phyloP scores from a whole-genome alignment of 2,329 filamentous ascomycete genomes.

The Coleophoma eucalyptorum region DNA sequence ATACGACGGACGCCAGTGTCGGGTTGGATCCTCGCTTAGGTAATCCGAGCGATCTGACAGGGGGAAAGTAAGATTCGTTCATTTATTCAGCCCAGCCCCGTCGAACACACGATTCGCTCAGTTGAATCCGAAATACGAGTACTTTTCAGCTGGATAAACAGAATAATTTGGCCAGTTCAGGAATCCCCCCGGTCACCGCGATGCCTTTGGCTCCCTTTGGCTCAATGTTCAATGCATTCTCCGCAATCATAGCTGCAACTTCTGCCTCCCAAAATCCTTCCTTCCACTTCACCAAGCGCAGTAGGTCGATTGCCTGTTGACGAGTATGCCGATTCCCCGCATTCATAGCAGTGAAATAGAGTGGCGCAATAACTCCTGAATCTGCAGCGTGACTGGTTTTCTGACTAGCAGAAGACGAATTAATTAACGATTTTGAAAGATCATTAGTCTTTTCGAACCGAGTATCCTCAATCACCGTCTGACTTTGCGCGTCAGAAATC shows the following conservation, averaged over 20 bases:
- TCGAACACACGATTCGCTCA: no score
- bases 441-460: conserved; percentile 4
- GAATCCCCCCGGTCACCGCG: not conserved
- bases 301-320: conserved; percentile 11
- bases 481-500: not conserved
- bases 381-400: conserved; percentile 5
- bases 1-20: no score
- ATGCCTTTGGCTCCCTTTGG: not conserved
- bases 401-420: not conserved
- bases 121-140: not conserved
- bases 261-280: conserved; percentile 14
- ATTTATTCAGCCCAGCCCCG: no score
- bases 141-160: not conserved
- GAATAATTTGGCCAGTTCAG: not conserved
- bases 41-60: no score
- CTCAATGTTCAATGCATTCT: conserved; percentile 2
- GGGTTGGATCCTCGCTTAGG: no score
- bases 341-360: conserved; percentile 14
- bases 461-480: not conserved
- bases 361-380: conserved; percentile 9
- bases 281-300: conserved; percentile 6
- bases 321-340: conserved; percentile 1
- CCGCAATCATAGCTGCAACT: conserved; percentile 7
- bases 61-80: no score
- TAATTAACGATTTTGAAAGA: conserved; percentile 4